These are phyloP conservation scores for Ophiobolus disseminans DNA, from an alignment of 2,329 filamentous ascomycete genomes.

Conservation along the genomic window DNA sequence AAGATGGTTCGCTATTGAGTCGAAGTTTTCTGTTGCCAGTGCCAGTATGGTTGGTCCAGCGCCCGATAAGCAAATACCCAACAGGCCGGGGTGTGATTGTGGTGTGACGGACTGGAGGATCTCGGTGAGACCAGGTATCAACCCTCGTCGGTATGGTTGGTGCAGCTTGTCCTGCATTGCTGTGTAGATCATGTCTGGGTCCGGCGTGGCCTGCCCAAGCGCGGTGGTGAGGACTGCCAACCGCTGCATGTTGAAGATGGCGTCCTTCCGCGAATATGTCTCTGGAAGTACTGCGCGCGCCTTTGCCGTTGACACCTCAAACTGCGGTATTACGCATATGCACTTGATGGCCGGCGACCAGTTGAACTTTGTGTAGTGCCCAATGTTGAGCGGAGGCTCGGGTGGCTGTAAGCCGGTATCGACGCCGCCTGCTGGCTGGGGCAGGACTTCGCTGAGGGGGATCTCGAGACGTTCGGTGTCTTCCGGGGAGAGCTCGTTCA, in stretches of 20 bases:
- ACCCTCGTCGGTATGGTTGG: constrained; percentile 89
- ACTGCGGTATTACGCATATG: constrained; percentile 93
- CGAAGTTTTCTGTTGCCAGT: constrained; percentile 88
- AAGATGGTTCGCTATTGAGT: constrained; percentile 81
- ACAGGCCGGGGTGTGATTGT: constrained; percentile 80
- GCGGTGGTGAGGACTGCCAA: constrained; percentile 90
- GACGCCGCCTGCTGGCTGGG: constrained; percentile 85
- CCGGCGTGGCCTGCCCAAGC: constrained; percentile 85
- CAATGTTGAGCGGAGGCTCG: constrained; percentile 88
- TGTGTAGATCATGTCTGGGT: constrained; percentile 92
- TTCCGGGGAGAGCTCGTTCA: constrained; percentile 88
- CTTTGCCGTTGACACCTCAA: constrained; percentile 92
- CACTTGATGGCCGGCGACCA: constrained; percentile 97
- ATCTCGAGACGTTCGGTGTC: constrained; percentile 93
- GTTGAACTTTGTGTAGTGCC: constrained; percentile 93
- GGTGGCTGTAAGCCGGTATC: constrained; percentile 89
- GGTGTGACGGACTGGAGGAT: constrained; percentile 93
- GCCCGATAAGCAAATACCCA: constrained; percentile 93
- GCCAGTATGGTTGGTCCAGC: constrained; percentile 95
- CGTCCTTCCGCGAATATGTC: constrained; percentile 79
- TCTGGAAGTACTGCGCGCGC: constrained; percentile 85
- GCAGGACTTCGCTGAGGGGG: constrained; percentile 90
- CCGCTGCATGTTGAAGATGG: constrained; percentile 95
- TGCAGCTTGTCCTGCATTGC: constrained; percentile 99
- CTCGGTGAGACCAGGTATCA: constrained; percentile 90